Evolutionary conservation across 164 flowering plant genomes (phyloP).

Genomic region (Liriodendron chinense): DNA sequence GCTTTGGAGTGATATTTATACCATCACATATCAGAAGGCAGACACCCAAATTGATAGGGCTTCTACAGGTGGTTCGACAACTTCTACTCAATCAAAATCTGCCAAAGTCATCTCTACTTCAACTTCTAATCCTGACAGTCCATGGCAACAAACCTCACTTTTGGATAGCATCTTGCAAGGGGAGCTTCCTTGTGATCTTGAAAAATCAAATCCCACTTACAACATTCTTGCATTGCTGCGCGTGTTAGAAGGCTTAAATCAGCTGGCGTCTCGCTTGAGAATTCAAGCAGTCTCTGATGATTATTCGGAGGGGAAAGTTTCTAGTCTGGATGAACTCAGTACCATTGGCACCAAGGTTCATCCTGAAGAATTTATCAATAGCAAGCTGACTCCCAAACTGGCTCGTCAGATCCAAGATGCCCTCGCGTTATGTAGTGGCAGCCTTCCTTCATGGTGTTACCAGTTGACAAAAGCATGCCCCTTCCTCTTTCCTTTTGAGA

Average conservation of each 20-base stretch:
- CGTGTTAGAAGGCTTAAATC: conserved; percentile 85
- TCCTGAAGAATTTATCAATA: conserved; percentile 67
- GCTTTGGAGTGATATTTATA: conserved; percentile 82
- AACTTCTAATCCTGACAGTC: conserved; percentile 41
- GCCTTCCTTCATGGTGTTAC: conserved; percentile 98
- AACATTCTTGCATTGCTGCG: conserved; percentile 76
- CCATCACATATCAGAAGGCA: conserved; percentile 80
- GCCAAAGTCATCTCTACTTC: conserved; percentile 48
- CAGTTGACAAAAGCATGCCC: conserved; percentile 98
- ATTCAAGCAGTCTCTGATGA: conserved; percentile 53
- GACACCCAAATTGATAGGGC: conserved; percentile 59
- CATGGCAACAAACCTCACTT: conserved; percentile 57
- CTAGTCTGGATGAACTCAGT: conserved; percentile 49
- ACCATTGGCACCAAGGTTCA: conserved; percentile 56
- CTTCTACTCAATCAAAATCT: conserved; percentile 44
- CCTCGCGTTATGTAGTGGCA: conserved; percentile 90
- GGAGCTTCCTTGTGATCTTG: conserved; percentile 91
- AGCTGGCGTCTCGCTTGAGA: conserved; percentile 80
- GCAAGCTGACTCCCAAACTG: conserved; percentile 93
- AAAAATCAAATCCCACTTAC: conserved; percentile 81
- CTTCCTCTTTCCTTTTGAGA: conserved; percentile 95
- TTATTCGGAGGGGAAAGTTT: conserved; percentile 67
- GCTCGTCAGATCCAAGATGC: conserved; percentile 96
- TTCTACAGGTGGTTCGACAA: conserved; percentile 42
- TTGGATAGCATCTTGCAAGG: conserved; percentile 89